These are phyloP conservation scores for Plasmodium reichenowi DNA, from an alignment of 169 alveolate species.

Conservation along the genomic window DNA sequence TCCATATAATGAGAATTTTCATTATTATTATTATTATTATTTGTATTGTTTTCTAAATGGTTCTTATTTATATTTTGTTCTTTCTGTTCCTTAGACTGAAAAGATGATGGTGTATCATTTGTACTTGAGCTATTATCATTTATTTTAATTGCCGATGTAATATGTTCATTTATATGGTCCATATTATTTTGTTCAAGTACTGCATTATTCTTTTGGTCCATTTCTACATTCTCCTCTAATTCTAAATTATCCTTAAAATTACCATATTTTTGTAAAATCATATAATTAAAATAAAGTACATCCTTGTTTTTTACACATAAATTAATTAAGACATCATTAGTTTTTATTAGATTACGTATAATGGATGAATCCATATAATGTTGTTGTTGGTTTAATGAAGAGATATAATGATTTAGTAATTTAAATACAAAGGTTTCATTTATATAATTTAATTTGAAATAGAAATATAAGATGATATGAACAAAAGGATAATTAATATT, in stretches of 20 bases:
- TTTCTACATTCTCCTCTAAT: neutral
- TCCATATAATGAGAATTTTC: neutral
- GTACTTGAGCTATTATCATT: neutral
- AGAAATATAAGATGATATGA: conserved; percentile 56
- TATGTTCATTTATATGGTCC: neutral
- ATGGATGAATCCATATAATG: neutral
- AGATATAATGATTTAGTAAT: conserved; percentile 6
- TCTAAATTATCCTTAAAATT: conserved; percentile 27
- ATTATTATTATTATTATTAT: neutral
- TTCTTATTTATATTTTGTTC: neutral
- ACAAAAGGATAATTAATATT: conserved; percentile 27
- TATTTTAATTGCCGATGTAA: neutral
- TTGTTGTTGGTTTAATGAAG: conserved; percentile 22
- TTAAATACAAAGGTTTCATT: conserved; percentile 49
- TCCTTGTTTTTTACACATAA: conserved; percentile 62
- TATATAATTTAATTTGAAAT: conserved; percentile 21
- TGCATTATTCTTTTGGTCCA: neutral
- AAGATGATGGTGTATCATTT: neutral
- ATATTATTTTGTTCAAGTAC: conserved; percentile 1
- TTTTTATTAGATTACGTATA: conserved; percentile 30
- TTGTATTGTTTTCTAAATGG: neutral
- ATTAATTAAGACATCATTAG: conserved; percentile 44
- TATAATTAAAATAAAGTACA: conserved; percentile 36
- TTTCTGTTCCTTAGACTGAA: neutral
- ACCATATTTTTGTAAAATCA: conserved; percentile 32